phyloP scores from a whole-genome alignment of 108 stramenopile genomes.

The Cylindrotheca fusiformis region DNA sequence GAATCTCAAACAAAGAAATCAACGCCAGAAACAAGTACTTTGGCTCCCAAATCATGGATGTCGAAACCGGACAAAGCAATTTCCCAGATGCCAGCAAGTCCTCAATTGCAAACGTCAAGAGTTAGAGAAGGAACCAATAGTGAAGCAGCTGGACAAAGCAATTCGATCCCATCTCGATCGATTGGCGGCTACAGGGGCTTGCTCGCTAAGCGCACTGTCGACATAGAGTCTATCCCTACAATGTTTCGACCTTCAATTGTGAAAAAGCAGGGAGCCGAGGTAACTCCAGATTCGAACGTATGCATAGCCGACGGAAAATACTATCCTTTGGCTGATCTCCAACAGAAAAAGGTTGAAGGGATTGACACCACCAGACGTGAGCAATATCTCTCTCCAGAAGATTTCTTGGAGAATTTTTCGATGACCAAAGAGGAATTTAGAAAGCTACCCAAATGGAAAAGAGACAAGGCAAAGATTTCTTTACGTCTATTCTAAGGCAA shows the following conservation, averaged over 20 bases:
- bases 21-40: neutral
- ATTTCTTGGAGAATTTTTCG: constrained; percentile 23
- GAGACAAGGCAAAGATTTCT: constrained; percentile 2
- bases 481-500: neutral
- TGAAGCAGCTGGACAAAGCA: neutral
- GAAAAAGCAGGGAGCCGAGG: neutral
- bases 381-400: constrained; percentile 23
- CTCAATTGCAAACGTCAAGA: neutral
- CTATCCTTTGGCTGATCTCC: neutral
- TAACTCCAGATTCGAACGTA: no score
- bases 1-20: neutral
- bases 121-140: neutral
- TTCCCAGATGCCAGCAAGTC: neutral
- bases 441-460: constrained; percentile 33
- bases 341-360: neutral
- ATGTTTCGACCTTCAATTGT: neutral
- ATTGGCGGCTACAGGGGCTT: neutral
- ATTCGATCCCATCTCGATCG: neutral
- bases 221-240: neutral
- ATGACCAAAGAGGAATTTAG: constrained; percentile 34
- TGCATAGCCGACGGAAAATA: no score
- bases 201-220: no score
- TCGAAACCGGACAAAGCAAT: neutral
- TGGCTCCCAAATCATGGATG: neutral
- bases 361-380: constrained; percentile 27